Base-by-base conservation (phyloP, 306 rosid species). In the Elaeagnus macrophylla region DNA sequence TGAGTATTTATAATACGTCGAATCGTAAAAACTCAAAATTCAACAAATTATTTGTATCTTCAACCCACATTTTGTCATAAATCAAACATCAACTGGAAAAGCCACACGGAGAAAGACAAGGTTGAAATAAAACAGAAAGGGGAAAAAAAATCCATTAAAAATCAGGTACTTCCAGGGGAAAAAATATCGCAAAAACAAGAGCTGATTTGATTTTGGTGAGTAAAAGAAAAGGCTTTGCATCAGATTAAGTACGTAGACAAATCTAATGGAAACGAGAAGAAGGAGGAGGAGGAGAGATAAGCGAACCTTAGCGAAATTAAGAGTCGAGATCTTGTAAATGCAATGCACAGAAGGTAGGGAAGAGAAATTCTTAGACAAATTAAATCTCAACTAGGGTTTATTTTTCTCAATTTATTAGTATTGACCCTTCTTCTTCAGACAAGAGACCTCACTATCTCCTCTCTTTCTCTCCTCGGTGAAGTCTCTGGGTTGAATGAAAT, bases 311-410 rank as follows among this genome's bases (percentile, higher is more conserved):
- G 72, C 37, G 53, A 75, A 69, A 56, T 63, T 69, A 73, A 65
- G 76, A 78, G 71, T 73, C 85, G 68, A 82, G 88, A 82, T 86
- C 85, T 78, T 72, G 55, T 60, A 78, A 25, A 78, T 67, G 81
- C 60, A 78, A 73, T 64, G 74, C 59, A 41, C 60, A 55, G 57
- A 75, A 75, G 66, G 68, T 25, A 25, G 44, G 25, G 42, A 35
- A 37, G 35, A 57, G 74, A 79, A 67, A 67, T 67, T 59, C 11
- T 0, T 47, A 71, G 75, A 70, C 62, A 67, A 53, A 16, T 61
- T 39, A 48, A 43, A 52, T 60, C 53, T 44, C 51, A 51, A 47
- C 56, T 77, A 80, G 95, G 95, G 95, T 83, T 83, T 65, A 60
- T 51, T 45, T 25, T 56, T 61, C 57, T 36, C 47, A 39, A 18